Evolutionary conservation across 208 protist genomes (phyloP), one percentile per base, ranked within the genome.

Genomic region (Acanthamoeba culbertsoni): DNA sequence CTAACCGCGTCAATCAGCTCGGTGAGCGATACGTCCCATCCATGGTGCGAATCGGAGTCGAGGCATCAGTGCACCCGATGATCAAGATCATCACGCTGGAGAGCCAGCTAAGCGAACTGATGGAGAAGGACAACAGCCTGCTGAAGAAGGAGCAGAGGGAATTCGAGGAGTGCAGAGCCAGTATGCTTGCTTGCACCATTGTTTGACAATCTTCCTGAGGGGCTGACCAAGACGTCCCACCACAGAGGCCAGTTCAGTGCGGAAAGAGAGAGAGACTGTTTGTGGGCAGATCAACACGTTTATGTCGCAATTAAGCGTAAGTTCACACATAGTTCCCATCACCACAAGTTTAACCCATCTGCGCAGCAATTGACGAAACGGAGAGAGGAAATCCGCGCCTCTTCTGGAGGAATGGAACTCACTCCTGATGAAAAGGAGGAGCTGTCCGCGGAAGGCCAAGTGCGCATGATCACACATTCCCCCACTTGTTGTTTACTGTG

Each of bases 31-130:
- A 90, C 53, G 65, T 62, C 14, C 82, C 82, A 0, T 37, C 8
- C 37, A 90, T 90, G 48, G 82, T 65, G 1, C 31, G 82, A 68
- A 68, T 90, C 2, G 82, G 82, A 6, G 82, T 90, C 7, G 16
- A 90, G 35, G 2, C 82, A 1, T 62, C 82, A 23, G 57, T 90
- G 82, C 82, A 90, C 23, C 82, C 82, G 23, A 46, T 90, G 46
- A 26, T 90, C 37, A 90, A 90, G 53, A 20, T 10, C 48, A 65
- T 90, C 7, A 71, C 82, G 2, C 23, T 90, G 1, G 82, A 40
- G 18, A 62, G 6, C 1, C 82, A 65, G 18, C 82, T 90, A 10
- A 14, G 23, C 28, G 82, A 63, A 1, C 23, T 20, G 35, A 31
- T 10, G n/a, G 42, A 82, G 7, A 82, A 82, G 18, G 71, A 55